Evolutionary conservation across 139 green algal genomes (phyloP), one percentile per base, ranked within the genome.

Genomic region (Astrephomene gubernaculifera): DNA sequence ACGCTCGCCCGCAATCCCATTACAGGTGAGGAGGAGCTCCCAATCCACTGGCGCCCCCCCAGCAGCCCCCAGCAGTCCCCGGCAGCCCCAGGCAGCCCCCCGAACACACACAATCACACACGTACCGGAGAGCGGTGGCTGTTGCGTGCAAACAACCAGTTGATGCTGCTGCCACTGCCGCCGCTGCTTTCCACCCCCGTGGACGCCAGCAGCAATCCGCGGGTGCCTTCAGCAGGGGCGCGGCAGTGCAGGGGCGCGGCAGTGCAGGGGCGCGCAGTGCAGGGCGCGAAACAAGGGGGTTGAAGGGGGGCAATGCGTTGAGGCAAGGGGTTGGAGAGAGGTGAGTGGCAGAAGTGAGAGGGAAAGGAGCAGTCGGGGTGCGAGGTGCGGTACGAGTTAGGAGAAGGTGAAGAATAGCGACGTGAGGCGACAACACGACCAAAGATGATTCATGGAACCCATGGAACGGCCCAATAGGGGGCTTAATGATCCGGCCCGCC

Each of bases 131-230:
- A 43, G 21, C 70, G 41, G 14, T 63, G 70, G 44, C 70, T 61
- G 43, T 29, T 63, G 29, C 44, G 45, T 10, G 70, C 70, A 41
- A 78, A 61, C n/a, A 25, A 14, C 70, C 70, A 78, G 44, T 78
- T 78, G 70, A 78, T 78, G 70, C 41, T 29, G 22, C 43, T 78
- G 70, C 70, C 39, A 9, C 70, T 60, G 29, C 41, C 44, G 29
- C 70, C 36, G 27, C 41, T 27, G 39, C 25, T 17, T 36, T 65
- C 22, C 19, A 29, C 9, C 19, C 57, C 57, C n/a, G 57, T n/a
- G n/a, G n/a, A n/a, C n/a, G n/a, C n/a, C n/a, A n/a, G n/a, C n/a
- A n/a, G n/a, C n/a, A n/a, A n/a, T n/a, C n/a, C n/a, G n/a, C n/a
- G n/a, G n/a, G n/a, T n/a, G n/a, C n/a, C n/a, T n/a, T n/a, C n/a